Evolutionary conservation across 768 basidiomycete genomes (phyloP).

Genomic region (Pleurotus tuber-regium): DNA sequence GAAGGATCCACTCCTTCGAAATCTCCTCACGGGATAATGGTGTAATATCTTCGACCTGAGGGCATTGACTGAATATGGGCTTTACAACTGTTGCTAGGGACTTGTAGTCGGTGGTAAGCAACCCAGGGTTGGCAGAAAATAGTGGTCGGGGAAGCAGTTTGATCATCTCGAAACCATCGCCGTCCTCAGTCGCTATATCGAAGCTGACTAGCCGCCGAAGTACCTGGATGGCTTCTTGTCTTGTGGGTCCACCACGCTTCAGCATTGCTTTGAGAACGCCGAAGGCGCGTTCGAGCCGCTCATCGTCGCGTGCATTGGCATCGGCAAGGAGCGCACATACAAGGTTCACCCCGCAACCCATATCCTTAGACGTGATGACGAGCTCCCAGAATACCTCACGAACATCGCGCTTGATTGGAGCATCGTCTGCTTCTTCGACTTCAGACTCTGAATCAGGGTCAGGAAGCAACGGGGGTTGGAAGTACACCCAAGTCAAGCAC

Average conservation of each 20-base stretch:
- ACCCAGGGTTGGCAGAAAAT: constrained; percentile 55
- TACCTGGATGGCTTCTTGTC: constrained; percentile 54
- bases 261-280: constrained; percentile 56
- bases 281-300: constrained; percentile 41
- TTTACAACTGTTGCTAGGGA: constrained; percentile 45
- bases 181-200: constrained; percentile 23
- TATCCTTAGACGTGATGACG: constrained; percentile 44
- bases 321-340: constrained; percentile 51
- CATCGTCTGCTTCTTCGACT: constrained; percentile 22
- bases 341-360: constrained; percentile 56
- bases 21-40: constrained; percentile 60
- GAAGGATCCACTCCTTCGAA: constrained; percentile 47
- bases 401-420: constrained; percentile 20
- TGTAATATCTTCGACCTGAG: constrained; percentile 51
- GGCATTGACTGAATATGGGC: constrained; percentile 52
- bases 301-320: constrained; percentile 35
- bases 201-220: constrained; percentile 37
- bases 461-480: constrained; percentile 46
- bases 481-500: constrained; percentile 60
- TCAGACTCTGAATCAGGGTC: constrained; percentile 28
- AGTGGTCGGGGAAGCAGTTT: constrained; percentile 50
- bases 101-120: constrained; percentile 52
- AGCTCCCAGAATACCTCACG: constrained; percentile 41
- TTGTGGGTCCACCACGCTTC: constrained; percentile 46
- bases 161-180: constrained; percentile 41